Percentiles rank a stretch among this genome's conserved stretches.
phyloP scores from a whole-genome alignment of 2,329 filamentous ascomycete genomes.

The Thielaviopsis euricoi region DNA sequence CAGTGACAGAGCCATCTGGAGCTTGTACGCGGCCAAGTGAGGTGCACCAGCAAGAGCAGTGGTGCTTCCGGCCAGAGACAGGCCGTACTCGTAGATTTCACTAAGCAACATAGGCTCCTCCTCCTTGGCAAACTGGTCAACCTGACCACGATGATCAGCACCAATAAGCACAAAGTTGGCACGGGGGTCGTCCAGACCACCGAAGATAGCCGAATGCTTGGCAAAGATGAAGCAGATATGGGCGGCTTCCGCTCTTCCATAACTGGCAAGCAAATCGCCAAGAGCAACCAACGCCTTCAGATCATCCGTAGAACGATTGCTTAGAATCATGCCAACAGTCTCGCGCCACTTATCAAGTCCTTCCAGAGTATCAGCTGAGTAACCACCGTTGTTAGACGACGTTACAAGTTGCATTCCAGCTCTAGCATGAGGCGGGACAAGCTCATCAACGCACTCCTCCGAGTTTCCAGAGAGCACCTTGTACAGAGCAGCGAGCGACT shows the following conservation, averaged over 20 bases:
- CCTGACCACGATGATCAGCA: constrained; percentile 58
- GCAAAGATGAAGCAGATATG: constrained; percentile 91
- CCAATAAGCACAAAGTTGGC: constrained; percentile 72
- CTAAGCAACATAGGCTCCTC: constrained; percentile 82
- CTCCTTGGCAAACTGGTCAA: constrained; percentile 60
- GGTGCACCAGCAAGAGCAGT: constrained; percentile 35
- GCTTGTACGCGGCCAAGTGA: constrained; percentile 79
- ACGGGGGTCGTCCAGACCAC: constrained; percentile 66
- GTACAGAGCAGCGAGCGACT: constrained; percentile 81
- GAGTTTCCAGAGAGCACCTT: constrained; percentile 86
- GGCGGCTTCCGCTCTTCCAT: constrained; percentile 78
- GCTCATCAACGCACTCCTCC: constrained; percentile 87
- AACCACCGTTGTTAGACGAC: constrained; percentile 38
- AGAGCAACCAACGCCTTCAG: constrained; percentile 60
- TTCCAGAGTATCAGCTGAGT: constrained; percentile 51
- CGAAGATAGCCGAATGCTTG: constrained; percentile 51
- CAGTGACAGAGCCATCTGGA: constrained; percentile 69
- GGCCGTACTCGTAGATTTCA: constrained; percentile 84
- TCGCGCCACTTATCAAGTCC: constrained; percentile 91
- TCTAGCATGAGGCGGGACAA: constrained; percentile 81
- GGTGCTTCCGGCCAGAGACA: constrained; percentile 49
- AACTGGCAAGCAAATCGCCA: constrained; percentile 66
- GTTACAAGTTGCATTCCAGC: constrained; percentile 85
- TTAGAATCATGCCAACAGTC: constrained; percentile 68
- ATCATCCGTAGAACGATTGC: constrained; percentile 66